phyloP scores from a whole-genome alignment of 2,329 filamentous ascomycete species.

The Passalora sequoiae region DNA sequence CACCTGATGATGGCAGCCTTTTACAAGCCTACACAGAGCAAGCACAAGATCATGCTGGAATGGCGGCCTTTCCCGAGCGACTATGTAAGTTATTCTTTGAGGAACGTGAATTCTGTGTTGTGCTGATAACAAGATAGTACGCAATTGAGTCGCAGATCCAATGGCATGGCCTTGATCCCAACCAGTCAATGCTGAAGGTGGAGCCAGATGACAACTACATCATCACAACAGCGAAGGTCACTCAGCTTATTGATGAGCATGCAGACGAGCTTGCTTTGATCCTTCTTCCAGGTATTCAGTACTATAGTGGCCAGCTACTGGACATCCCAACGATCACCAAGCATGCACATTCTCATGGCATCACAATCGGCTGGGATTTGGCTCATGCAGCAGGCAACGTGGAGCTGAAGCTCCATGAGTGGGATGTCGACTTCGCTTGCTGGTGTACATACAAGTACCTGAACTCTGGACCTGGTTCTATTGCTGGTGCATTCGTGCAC shows the following conservation, averaged over 20 bases:
- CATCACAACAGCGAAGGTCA: slow-evolving; percentile 65
- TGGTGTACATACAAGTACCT: slow-evolving; percentile 97
- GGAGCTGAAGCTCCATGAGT: slow-evolving; percentile 72
- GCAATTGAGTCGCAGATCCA: slow-evolving; percentile 75
- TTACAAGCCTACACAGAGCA: slow-evolving; percentile 62
- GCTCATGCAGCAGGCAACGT: slow-evolving; percentile 85
- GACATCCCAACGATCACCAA: slow-evolving; percentile 76
- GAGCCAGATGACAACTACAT: slow-evolving; percentile 55
- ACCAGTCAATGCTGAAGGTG: slow-evolving; percentile 67
- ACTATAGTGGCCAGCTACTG: slow-evolving; percentile 84
- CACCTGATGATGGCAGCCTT: slow-evolving; percentile 83
- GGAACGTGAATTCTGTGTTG: not conserved
- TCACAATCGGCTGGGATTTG: slow-evolving; percentile 80
- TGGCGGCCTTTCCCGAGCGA: slow-evolving; percentile 88
- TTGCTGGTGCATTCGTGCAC: slow-evolving; percentile 76
- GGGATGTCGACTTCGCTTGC: slow-evolving; percentile 84
- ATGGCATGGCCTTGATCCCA: slow-evolving; percentile 63
- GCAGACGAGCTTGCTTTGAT: slow-evolving; percentile 68
- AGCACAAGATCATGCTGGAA: slow-evolving; percentile 77
- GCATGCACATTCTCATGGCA: slow-evolving; percentile 64
- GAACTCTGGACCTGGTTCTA: slow-evolving; percentile 78
- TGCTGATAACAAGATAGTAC: slow-evolving; percentile 53
- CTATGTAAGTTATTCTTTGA: slow-evolving; percentile 50
- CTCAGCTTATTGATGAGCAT: slow-evolving; percentile 68
- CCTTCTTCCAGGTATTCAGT: slow-evolving; percentile 81